Conservation (phyloP, 2,329 filamentous ascomycete species). For the Botrytis byssoidea region DNA sequence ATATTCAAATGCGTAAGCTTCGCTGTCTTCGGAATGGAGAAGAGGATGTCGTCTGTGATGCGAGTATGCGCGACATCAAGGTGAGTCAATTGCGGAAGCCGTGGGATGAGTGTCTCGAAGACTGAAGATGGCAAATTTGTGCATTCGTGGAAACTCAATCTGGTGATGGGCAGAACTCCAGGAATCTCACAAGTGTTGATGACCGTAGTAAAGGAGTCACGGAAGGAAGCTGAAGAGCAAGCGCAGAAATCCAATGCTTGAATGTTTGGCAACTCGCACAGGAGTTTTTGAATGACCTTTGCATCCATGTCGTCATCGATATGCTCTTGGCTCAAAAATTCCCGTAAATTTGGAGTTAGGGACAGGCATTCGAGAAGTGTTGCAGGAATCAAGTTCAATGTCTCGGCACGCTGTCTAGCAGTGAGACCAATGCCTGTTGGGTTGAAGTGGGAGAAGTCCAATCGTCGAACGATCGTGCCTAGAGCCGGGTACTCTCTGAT, state of each 20-base stretch:
- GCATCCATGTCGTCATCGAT: conserved; percentile 71
- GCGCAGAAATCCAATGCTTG: conserved; percentile 75
- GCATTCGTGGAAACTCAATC: conserved; percentile 77
- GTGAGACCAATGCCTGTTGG: conserved; percentile 74
- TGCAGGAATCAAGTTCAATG: conserved; percentile 71
- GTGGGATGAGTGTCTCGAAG: conserved; percentile 70
- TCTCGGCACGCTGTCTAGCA: conserved; percentile 70
- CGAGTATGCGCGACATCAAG: conserved; percentile 77
- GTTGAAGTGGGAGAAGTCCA: conserved; percentile 86
- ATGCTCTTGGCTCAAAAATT: conserved; percentile 79
- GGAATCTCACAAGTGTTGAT: conserved; percentile 31
- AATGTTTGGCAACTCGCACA: conserved; percentile 63
- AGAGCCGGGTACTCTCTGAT: conserved; percentile 64
- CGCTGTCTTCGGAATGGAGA: conserved; percentile 69
- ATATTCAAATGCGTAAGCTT: conserved; percentile 75
- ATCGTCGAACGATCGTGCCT: conserved; percentile 71
- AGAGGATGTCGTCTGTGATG: conserved; percentile 69
- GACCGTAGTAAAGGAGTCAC: conserved; percentile 59
- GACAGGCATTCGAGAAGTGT: conserved; percentile 71
- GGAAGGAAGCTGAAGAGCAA: conserved; percentile 67
- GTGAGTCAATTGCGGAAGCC: conserved; percentile 68
- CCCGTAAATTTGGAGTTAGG: conserved; percentile 69
- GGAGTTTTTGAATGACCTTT: conserved; percentile 68
- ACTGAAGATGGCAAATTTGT: conserved; percentile 64
- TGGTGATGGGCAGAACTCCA: conserved; percentile 57